Base-by-base conservation (phyloP, 208 protist species). In the Zelonia costaricensis region DNA sequence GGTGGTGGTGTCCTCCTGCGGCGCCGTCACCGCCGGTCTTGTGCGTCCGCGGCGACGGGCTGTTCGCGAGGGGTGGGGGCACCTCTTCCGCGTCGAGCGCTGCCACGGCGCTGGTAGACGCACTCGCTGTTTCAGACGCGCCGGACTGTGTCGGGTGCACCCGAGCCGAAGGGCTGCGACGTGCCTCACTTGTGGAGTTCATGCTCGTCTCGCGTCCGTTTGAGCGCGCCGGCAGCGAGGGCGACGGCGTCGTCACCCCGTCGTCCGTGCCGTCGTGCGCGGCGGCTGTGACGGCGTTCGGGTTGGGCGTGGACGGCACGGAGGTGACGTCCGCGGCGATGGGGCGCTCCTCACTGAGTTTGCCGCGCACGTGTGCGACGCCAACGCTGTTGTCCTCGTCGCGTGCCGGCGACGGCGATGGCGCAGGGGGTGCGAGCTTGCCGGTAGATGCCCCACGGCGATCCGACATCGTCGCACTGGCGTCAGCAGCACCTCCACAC, bases 401-500 rank as follows among this genome's bases (percentile, higher is more conserved):
- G 36, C 46, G 47, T 23, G 39, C 44, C n/a, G 60, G 57, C n/a
- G 66, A 62, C 13, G 72, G 72, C 5, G 64, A 70, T 16, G 76
- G 59, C 2, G 66, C 74, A 16, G 78, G 68, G 2, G 66, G 65
- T 15, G 66, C 65, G 28, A 76, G 52, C 43, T 76, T 70, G 28
- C 43, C 43, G n/a, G 51, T 42, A 1, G 22, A 15, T 5, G 39
- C 25, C 13, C 58, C 33, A 28, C 57, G 66, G n/a, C 44, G 58
- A 35, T 62, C 66, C 28, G 57, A 56, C 66, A 73, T 73, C 23
- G n/a, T n/a, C n/a, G n/a, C n/a, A n/a, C n/a, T n/a, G n/a, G n/a
- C n/a, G n/a, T n/a, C n/a, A n/a, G n/a, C n/a, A n/a, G 16, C 23
- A 44, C 7, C n/a, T 20, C 18, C 15, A 47, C n/a, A 40, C 16